These are phyloP conservation scores for Panaeolus cyanescens DNA, from an alignment of 768 basidiomycete genomes.

Conservation along the genomic window DNA sequence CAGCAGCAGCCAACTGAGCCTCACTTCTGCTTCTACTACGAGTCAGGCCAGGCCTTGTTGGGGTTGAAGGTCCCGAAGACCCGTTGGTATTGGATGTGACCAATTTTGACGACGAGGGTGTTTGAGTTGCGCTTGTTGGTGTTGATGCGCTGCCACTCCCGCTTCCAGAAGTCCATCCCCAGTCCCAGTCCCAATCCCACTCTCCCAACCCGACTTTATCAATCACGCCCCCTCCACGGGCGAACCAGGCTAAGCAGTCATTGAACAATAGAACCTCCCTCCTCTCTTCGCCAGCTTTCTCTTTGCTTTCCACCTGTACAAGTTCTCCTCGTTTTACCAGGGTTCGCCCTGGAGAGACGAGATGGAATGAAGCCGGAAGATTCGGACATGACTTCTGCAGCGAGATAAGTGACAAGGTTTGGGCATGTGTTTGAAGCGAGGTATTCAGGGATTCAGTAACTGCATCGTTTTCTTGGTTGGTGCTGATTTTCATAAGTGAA, in stretches of 20 bases:
- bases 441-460: conserved; percentile 80
- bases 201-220: conserved; percentile 8
- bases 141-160: conserved; percentile 15
- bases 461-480: too few relatives aligned
- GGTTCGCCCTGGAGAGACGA: conserved; percentile 80
- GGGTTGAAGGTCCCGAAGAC: conserved; percentile 2
- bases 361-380: conserved; percentile 61
- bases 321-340: conserved; percentile 71
- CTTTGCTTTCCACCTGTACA: conserved; percentile 55
- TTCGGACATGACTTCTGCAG: conserved; percentile 77
- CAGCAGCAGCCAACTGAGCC: conserved; percentile 43
- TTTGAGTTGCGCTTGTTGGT: conserved; percentile 1
- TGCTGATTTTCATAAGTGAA: too few relatives aligned
- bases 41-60: conserved; percentile 31
- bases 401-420: conserved; percentile 73
- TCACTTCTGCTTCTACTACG: conserved; percentile 64
- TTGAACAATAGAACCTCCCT: conserved; percentile 82
- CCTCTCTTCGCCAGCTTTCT: conserved; percentile 40
- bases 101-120: background rate
- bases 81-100: background rate
- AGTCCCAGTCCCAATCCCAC: conserved; percentile 37
- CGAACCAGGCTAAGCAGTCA: conserved; percentile 81
- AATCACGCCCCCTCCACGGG: conserved; percentile 42
- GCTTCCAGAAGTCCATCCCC: conserved; percentile 22
- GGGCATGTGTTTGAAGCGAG: conserved; percentile 76